These are phyloP conservation scores for Metschnikowia gelsemii DNA, from an alignment of 805 yeast species.

Conservation along the genomic window DNA sequence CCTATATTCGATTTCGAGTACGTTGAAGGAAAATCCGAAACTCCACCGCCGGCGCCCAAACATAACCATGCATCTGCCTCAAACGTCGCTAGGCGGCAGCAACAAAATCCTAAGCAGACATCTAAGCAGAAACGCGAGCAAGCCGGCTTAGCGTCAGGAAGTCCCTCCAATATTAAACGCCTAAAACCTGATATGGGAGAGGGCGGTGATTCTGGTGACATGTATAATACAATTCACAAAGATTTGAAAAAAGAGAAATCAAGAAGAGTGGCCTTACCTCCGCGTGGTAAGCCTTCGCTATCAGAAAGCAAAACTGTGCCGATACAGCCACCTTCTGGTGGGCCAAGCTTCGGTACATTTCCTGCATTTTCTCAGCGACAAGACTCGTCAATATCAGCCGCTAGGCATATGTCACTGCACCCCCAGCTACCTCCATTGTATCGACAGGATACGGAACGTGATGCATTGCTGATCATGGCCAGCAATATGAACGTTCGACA, in stretches of 20 bases:
- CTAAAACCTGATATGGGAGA: not conserved
- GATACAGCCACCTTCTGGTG: conserved; percentile 20
- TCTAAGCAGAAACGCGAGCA: conserved; percentile 6
- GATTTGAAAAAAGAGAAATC: conserved; percentile 37
- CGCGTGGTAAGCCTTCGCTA: conserved; percentile 28
- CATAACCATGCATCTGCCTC: conserved; percentile 48
- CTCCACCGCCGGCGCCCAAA: conserved; percentile 51
- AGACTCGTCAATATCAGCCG: conserved; percentile 8
- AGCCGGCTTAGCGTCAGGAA: too few species aligned
- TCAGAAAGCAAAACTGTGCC: conserved; percentile 37
- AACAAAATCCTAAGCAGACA: conserved; percentile 17
- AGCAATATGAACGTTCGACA: conserved; percentile 33
- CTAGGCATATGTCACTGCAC: not conserved
- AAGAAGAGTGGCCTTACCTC: conserved; percentile 29
- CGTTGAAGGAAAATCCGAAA: conserved; percentile 39
- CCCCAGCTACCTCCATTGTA: conserved; percentile 17
- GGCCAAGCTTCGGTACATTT: conserved; percentile 35
- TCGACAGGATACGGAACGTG: conserved; percentile 44
- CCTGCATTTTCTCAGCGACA: conserved; percentile 14
- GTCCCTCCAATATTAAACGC: conserved; percentile 16
- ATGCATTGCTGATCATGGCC: conserved; percentile 36
- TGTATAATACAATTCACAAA: not conserved
- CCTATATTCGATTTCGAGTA: conserved; percentile 65
- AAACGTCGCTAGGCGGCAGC: conserved; percentile 35
- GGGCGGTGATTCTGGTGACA: not conserved